phyloP scores from a whole-genome alignment of 2,329 filamentous ascomycete genomes.

The Decorospora gaudefroyi region DNA sequence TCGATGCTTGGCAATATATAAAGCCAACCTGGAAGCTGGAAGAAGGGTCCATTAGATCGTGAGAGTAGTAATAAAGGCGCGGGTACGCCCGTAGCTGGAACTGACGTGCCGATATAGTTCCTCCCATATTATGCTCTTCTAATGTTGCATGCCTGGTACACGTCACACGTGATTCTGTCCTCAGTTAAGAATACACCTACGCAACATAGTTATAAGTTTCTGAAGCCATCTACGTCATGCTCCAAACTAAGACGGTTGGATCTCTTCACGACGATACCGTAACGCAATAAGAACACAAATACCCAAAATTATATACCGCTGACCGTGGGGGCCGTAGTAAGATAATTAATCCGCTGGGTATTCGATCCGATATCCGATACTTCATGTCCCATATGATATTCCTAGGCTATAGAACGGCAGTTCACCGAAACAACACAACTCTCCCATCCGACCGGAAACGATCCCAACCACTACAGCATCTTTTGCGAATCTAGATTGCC shows the following conservation, averaged over 20 bases:
- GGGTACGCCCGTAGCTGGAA: no score
- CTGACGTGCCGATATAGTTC: no score
- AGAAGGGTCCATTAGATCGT: not conserved
- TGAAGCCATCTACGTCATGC: not conserved
- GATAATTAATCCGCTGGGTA: not conserved
- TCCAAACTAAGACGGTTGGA: not conserved
- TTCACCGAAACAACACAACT: not conserved
- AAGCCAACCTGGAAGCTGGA: constrained; percentile 1
- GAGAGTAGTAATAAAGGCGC: no score
- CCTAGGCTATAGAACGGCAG: not conserved
- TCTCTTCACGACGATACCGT: no score
- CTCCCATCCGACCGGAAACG: not conserved
- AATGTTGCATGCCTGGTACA: no score
- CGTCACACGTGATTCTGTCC: no score
- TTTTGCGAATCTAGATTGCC: constrained; percentile 7
- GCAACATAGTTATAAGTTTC: no score
- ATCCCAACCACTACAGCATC: not conserved
- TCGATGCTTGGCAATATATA: constrained; percentile 1
- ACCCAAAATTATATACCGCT: not conserved
- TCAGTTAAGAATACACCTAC: no score
- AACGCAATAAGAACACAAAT: not conserved
- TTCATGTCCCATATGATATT: not conserved
- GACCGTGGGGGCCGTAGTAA: not conserved
- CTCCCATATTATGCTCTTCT: no score
- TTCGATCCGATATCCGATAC: not conserved